Evolutionary conservation across 2,329 filamentous ascomycete species (phyloP), one percentile per base, ranked within the genome.

Genomic region (Akanthomyces uredinophilus): DNA sequence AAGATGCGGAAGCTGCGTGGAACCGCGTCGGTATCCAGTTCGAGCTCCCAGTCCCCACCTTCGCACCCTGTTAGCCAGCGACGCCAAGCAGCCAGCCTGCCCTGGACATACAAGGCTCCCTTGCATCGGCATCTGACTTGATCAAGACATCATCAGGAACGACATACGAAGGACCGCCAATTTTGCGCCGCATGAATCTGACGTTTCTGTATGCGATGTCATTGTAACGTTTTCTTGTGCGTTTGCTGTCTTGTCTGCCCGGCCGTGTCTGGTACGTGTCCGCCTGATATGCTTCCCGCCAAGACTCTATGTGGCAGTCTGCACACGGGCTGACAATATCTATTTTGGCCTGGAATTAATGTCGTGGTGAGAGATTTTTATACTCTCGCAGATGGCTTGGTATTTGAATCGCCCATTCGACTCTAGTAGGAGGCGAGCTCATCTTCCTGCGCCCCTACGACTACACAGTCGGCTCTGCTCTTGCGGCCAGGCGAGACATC

Each of bases 1-100:
- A 22, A 43, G 5, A 59, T 49, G 47, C 20, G 24, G 44, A 2
- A 52, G 37, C 35, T 24, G n/a, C 57, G 57, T 60, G 49, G 57
- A 46, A 53, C 57, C 57, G 57, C 57, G 57, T 53, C 43, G 44
- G 55, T 24, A 16, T 41, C 20, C 20, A 24, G 3, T 29, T 27
- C 29, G 16, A 16, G 29, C n/a, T n/a, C n/a, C n/a, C n/a, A n/a
- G 47, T 47, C 57, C 49, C 49, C 57, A 60, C 49, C 57, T 60
- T 60, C 49, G 37, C 57, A 60, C 49, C 57, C 53, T 60, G 39
- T 37, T 59, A 39, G 46, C 35, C 22, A 29, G 22, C 18, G 35
- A 54, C 37, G 39, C 14, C 22, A 11, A 20, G 24, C 35, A 35
- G 24, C 11, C 39, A 16, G 14, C 24, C 46, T 18, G 22, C 5